Percentiles rank a stretch among this genome's conserved stretches.
These are phyloP conservation scores for Penicillium sp. DNA, from an alignment of 2,329 filamentous ascomycete species.

Conservation along the genomic window DNA sequence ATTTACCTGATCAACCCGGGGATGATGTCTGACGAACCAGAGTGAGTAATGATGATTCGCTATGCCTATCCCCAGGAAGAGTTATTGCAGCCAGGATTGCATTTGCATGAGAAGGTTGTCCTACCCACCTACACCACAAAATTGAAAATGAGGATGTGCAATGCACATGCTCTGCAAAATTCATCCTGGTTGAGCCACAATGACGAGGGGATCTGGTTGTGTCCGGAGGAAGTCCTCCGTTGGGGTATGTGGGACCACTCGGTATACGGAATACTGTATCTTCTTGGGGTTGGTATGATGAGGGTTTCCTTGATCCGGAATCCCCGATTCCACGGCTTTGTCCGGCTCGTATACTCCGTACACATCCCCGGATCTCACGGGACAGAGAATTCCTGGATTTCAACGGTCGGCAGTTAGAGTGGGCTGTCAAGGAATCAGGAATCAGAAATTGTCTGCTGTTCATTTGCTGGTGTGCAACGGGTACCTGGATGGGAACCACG, in stretches of 20 bases:
- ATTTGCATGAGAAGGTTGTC: not conserved
- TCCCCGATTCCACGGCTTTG: constrained; percentile 7
- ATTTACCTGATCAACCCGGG: constrained; percentile 17
- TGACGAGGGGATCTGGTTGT: too few relatives aligned
- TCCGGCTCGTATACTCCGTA: constrained; percentile 7
- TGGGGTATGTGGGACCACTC: too few relatives aligned
- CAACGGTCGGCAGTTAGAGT: too few relatives aligned
- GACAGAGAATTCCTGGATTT: too few relatives aligned
- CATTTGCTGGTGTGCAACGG: constrained; percentile 11
- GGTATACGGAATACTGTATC: too few relatives aligned
- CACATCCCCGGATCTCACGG: not conserved
- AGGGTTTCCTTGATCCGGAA: constrained; percentile 1
- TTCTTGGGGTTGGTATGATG: too few relatives aligned
- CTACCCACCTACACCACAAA: not conserved
- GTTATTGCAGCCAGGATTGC: not conserved
- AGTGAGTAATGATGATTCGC: not conserved
- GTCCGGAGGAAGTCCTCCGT: too few relatives aligned
- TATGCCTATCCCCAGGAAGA: not conserved
- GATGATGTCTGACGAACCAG: constrained; percentile 7
- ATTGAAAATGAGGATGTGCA: constrained; percentile 16
- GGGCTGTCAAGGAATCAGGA: too few relatives aligned
- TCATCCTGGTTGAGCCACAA: too few relatives aligned
- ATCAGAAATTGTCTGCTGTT: too few relatives aligned
- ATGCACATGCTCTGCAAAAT: constrained; percentile 9
- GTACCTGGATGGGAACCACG: constrained; percentile 13